phyloP scores from a whole-genome alignment of 305 asterid genomes.

The Plantago lanceolata region DNA sequence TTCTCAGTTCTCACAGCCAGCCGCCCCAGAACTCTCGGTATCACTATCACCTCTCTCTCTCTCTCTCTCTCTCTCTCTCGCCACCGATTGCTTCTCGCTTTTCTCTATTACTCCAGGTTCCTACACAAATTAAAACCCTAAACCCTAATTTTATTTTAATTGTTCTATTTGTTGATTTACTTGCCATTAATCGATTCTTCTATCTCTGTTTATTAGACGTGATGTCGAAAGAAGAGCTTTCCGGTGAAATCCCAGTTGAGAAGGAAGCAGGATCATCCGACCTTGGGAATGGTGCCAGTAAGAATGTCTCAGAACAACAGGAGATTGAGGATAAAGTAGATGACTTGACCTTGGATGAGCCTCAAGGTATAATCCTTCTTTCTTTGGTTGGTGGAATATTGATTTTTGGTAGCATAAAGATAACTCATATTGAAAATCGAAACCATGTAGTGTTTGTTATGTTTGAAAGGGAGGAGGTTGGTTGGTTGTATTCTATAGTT shows the following conservation, averaged over 20 bases:
- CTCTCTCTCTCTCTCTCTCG: too few species aligned
- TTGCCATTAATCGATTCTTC: background rate
- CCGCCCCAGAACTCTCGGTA: too few species aligned
- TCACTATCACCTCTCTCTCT: too few species aligned
- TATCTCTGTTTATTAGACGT: constrained; percentile 24
- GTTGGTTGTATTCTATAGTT: background rate
- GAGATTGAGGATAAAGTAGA: constrained; percentile 45
- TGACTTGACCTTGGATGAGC: constrained; percentile 48
- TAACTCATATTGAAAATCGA: background rate
- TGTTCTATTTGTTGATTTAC: background rate
- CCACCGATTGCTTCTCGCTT: too few species aligned
- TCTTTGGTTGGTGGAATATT: background rate
- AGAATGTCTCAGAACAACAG: constrained; percentile 31
- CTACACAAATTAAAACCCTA: background rate
- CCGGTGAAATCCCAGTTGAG: constrained; percentile 27
- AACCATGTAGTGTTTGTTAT: background rate
- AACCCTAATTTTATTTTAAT: background rate
- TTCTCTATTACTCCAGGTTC: background rate
- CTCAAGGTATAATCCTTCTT: constrained; percentile 39
- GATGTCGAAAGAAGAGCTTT: constrained; percentile 28
- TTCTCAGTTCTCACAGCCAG: too few species aligned
- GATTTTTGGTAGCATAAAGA: background rate
- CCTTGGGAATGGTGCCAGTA: constrained; percentile 13
- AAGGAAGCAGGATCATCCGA: constrained; percentile 32
- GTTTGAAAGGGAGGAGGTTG: too few species aligned